Percentiles rank a stretch among this genome's conserved stretches.
These are phyloP conservation scores for Fusarium pseudoanthophilum DNA, from an alignment of 2,329 filamentous ascomycete species.

Conservation along the genomic window DNA sequence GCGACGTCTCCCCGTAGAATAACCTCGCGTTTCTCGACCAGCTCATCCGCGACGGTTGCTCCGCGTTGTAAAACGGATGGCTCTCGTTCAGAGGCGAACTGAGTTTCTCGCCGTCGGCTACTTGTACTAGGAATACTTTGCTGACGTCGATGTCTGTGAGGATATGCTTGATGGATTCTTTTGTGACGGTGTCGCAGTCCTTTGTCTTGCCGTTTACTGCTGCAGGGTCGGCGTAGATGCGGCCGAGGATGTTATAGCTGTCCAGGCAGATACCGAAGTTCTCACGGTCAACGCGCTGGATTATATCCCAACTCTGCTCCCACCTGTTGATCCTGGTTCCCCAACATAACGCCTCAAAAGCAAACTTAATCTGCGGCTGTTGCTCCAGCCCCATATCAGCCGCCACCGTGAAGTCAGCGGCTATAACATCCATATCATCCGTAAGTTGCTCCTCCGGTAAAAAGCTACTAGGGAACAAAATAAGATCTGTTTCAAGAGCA, in stretches of 20 bases:
- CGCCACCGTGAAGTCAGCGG: conserved; percentile 70
- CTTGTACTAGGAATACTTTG: conserved; percentile 80
- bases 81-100: conserved; percentile 65
- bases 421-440: conserved; percentile 64
- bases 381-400: conserved; percentile 73
- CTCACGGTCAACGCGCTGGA: conserved; percentile 69
- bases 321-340: conserved; percentile 76
- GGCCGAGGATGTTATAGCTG: conserved; percentile 80
- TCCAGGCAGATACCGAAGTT: conserved; percentile 84
- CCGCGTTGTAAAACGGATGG: conserved; percentile 49
- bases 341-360: conserved; percentile 80
- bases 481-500: conserved; percentile 74
- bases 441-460: conserved; percentile 60
- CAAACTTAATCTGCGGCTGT: conserved; percentile 70
- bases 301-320: conserved; percentile 77
- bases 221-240: conserved; percentile 76
- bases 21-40: conserved; percentile 80
- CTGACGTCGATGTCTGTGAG: conserved; percentile 65
- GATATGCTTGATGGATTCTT: conserved; percentile 65
- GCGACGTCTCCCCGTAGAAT: conserved; percentile 63
- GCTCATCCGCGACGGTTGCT: conserved; percentile 69
- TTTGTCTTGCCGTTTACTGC: conserved; percentile 60
- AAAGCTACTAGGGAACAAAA: conserved; percentile 80
- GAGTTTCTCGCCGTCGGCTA: conserved; percentile 78
- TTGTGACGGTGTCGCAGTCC: conserved; percentile 66